These are phyloP conservation scores for Scutellaria baicalensis DNA, from an alignment of 257 asterid genomes.

Conservation along the genomic window DNA sequence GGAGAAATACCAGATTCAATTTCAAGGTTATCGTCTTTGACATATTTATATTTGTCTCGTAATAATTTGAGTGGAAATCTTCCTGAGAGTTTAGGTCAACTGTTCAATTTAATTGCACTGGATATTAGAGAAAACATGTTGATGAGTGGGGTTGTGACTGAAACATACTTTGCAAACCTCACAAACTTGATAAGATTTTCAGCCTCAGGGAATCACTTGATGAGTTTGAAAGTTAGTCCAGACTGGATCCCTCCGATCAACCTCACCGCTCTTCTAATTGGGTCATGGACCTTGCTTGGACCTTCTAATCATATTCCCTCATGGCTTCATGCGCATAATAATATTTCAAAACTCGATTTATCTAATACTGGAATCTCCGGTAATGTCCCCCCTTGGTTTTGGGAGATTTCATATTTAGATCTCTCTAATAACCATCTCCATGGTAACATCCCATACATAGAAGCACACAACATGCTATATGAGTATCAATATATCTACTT, in stretches of 20 bases:
- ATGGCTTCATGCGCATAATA: constrained; percentile 17
- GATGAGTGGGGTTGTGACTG: constrained; percentile 20
- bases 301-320: constrained; percentile 1
- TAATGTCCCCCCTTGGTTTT: no score
- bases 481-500: no score
- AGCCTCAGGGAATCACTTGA: constrained; percentile 18
- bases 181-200: background rate
- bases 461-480: no score
- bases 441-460: no score
- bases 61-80: constrained; percentile 28
- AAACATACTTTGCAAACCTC: constrained; percentile 20
- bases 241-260: constrained; percentile 21
- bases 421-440: no score
- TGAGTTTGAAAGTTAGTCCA: constrained; percentile 7
- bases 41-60: background rate
- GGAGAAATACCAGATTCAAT: constrained; percentile 19
- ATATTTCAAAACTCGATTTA: background rate
- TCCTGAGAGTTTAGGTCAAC: constrained; percentile 24
- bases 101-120: background rate
- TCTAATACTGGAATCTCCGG: constrained; percentile 14
- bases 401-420: no score
- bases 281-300: constrained; percentile 19
- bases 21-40: constrained; percentile 8
- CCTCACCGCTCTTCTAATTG: accelerated
- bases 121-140: background rate